Evolutionary conservation across 2,329 filamentous ascomycete species (phyloP), one percentile per base, ranked within the genome.

Genomic region (Epicoccum nigrum): DNA sequence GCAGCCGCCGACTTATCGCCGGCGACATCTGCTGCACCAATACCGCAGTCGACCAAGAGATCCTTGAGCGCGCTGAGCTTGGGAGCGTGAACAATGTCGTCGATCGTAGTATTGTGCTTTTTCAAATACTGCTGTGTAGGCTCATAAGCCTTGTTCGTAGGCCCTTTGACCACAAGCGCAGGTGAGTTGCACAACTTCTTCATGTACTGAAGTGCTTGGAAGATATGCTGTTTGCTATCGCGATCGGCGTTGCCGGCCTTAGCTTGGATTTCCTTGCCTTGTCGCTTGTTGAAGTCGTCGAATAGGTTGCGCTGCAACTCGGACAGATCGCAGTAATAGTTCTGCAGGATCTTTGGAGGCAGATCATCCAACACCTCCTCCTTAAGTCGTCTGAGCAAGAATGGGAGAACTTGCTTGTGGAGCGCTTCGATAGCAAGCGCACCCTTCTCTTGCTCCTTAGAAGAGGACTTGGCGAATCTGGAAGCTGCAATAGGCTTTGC

Each of bases 141-240:
- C 13, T 91, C 89, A 72, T 96, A 99, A 57, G 94, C 85, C 69
- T 88, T 90, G 75, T 96, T 93, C 15, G 86, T 90, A 44, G 94
- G 92, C 9, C 60, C 58, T 69, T 97, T 97, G 81, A 99, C 90
- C 8, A 99, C 94, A 59, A 99, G 82, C 0, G 94, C 92, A 0
- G 94, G 94, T 3, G 94, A 97, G 72, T 99, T 99, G 82, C 94
- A 99, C 5, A 99, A 84, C 77, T 97, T 97, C 55, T 95, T 91
- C 95, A 99, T 99, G 76, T 99, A 99, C 72, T 99, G 95, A 35
- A 99, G 77, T 4, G 95, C 94, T 73, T 97, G 93, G 88, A 99
- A 99, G 62, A 99, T 99, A 73, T 99, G 94, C 72, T 96, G 90
- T 74, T 99, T 99, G 60, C 92, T 87, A 56, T 96, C 90, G 71